Evolutionary conservation across 2,329 filamentous ascomycete genomes (phyloP), one percentile per base, ranked within the genome.

Genomic region (Cercospora beticola): DNA sequence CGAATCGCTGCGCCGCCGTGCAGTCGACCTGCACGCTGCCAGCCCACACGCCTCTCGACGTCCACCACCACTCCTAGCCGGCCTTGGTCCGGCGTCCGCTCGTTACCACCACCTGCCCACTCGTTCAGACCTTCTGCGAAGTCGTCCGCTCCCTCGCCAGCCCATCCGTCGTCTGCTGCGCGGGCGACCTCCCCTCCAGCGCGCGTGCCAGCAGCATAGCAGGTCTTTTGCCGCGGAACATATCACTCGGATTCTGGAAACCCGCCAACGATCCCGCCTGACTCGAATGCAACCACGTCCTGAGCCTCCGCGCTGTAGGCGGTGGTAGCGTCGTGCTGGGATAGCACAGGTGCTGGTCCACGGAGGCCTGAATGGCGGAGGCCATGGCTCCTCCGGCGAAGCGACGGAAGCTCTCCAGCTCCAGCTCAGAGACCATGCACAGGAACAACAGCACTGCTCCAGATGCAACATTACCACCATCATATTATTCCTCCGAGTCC

Each of bases 1-100:
- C 46, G 46, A 26, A 52, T 52, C 46, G 46, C 46, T 52, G 46
- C 54, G 54, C 30, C 9, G 54, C 30, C 21, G 49, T 28, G 57
- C 43, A 66, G 58, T 66, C 52, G 59, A 67, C 23, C 43, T 62
- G 58, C 58, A 40, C 65, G 30, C 46, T 40, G 49, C 59, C 30
- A 23, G 26, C 23, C 58, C 59, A 30, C 40, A 54, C 36, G 28
- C 43, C 61, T 54, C 61, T 43, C 49, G 60, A 28, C 54, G 54
- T 56, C 46, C 28, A 54, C 23, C 62, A n/a, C 18, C 30, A 26
- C 61, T 69, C 62, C 54, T 57, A 65, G 73, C 70, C 73, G 75
- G 74, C 74, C 71, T 76, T 68, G 68, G 65, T 74, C 74, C 75
- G 73, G 69, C 73, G 74, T 76, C 72, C 76, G 71, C 66, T 77